Conservation (phyloP, 179 eudicot species). For the Patellifolia procumbens region DNA sequence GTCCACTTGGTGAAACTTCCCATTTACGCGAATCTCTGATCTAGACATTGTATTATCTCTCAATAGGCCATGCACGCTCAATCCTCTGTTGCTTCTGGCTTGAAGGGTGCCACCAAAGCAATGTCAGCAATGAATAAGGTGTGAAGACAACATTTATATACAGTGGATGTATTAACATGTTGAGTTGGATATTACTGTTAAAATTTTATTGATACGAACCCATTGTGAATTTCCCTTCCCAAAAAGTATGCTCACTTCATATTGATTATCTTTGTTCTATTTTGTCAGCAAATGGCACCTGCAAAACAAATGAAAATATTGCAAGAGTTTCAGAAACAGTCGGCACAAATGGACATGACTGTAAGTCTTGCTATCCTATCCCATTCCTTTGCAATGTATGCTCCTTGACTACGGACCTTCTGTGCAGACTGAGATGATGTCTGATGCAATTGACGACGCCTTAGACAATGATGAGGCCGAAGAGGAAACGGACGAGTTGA, state of each 20-base stretch:
- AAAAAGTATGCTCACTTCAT: not conserved
- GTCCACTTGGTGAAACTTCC: constrained; percentile 11
- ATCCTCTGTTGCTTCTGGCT: constrained; percentile 87
- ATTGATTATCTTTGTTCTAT: not conserved
- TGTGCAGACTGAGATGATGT: constrained; percentile 96
- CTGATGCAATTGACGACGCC: constrained; percentile 90
- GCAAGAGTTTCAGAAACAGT: constrained; percentile 86
- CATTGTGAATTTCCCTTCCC: not conserved
- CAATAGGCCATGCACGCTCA: constrained; percentile 93
- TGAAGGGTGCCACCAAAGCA: constrained; percentile 93
- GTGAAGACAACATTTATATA: constrained; percentile 11
- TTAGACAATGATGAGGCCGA: constrained; percentile 96
- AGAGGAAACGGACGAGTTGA: constrained; percentile 93
- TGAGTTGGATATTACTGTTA: not conserved
- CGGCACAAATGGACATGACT: constrained; percentile 97
- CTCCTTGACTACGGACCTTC: not conserved
- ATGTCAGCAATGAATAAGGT: constrained; percentile 98
- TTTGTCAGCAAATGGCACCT: constrained; percentile 89
- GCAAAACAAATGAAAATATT: constrained; percentile 79
- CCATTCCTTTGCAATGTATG: constrained; percentile 1
- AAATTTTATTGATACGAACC: not conserved
- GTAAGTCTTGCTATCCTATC: constrained; percentile 48
- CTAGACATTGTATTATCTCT: constrained; percentile 3
- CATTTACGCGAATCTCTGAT: not conserved
- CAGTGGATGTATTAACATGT: constrained; percentile 13